phyloP scores from a whole-genome alignment of 768 basidiomycete species.

The Leccinum uliginosum region DNA sequence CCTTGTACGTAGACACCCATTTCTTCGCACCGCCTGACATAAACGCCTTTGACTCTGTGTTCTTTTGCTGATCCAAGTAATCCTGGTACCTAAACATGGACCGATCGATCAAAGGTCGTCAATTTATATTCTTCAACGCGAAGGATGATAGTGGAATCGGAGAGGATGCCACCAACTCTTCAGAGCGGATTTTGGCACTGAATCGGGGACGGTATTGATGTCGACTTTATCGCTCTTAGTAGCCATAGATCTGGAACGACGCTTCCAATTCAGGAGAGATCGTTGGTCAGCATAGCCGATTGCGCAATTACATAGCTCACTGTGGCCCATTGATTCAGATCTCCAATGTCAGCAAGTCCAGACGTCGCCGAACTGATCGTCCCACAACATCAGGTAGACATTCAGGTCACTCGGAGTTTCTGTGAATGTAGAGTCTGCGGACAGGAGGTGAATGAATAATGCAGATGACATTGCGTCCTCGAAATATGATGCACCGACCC shows the following conservation, averaged over 20 bases:
- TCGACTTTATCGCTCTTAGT: conserved; percentile 26
- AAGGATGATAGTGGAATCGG: conserved; percentile 33
- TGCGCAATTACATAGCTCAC: not conserved
- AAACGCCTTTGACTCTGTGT: conserved; percentile 35
- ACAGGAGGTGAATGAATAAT: not conserved
- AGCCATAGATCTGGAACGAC: conserved; percentile 47
- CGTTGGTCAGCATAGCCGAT: not conserved
- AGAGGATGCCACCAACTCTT: conserved; percentile 51
- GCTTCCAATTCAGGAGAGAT: conserved; percentile 24
- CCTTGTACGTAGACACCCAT: conserved; percentile 33
- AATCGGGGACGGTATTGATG: not conserved
- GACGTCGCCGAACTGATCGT: not conserved
- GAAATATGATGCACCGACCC: not conserved
- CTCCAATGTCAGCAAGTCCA: conserved; percentile 16
- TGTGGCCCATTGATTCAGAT: conserved; percentile 44
- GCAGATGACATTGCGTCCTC: not conserved
- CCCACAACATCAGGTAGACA: conserved; percentile 25
- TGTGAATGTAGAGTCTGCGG: conserved; percentile 38
- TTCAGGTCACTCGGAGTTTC: conserved; percentile 41
- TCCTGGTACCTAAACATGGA: conserved; percentile 44
- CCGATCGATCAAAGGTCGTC: not conserved
- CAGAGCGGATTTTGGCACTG: conserved; percentile 23
- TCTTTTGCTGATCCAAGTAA: conserved; percentile 33
- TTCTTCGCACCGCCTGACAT: conserved; percentile 42
- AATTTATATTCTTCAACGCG: conserved; percentile 2